phyloP scores from a whole-genome alignment of 148 eudicot species.

The Rhododendron griersonianum region DNA sequence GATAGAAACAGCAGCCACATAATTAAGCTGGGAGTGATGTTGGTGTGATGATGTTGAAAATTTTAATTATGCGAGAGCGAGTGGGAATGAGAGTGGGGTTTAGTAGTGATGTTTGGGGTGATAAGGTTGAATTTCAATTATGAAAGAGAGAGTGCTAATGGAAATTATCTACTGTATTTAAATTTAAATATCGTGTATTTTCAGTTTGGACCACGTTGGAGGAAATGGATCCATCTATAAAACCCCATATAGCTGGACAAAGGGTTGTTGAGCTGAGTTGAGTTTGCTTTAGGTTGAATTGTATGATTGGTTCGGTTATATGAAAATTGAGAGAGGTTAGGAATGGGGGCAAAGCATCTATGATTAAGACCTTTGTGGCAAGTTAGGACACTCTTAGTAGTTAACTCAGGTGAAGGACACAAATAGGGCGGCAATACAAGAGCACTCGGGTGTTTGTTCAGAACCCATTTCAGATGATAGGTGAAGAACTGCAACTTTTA shows the following conservation, averaged over 20 bases:
- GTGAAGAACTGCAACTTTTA: background rate
- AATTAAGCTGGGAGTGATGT: background rate
- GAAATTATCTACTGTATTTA: background rate
- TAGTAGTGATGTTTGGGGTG: background rate
- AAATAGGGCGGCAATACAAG: background rate
- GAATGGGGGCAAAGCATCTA: background rate
- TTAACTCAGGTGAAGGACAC: background rate
- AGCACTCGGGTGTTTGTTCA: background rate
- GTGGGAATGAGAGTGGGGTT: background rate
- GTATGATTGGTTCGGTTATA: background rate
- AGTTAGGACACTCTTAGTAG: background rate
- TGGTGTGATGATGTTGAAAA: conserved; percentile 5
- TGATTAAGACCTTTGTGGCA: background rate
- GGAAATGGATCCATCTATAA: background rate
- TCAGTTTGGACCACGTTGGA: background rate
- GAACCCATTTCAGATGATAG: background rate
- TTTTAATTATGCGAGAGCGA: background rate
- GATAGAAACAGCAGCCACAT: background rate
- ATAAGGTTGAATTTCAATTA: background rate
- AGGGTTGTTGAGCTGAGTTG: background rate
- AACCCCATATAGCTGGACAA: background rate
- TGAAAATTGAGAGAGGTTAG: background rate
- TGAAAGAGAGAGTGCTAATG: background rate
- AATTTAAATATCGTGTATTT: background rate
- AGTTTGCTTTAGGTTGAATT: background rate